Base-by-base conservation (phyloP, 306 rosid species). In the Trichosanthes cucumerina region DNA sequence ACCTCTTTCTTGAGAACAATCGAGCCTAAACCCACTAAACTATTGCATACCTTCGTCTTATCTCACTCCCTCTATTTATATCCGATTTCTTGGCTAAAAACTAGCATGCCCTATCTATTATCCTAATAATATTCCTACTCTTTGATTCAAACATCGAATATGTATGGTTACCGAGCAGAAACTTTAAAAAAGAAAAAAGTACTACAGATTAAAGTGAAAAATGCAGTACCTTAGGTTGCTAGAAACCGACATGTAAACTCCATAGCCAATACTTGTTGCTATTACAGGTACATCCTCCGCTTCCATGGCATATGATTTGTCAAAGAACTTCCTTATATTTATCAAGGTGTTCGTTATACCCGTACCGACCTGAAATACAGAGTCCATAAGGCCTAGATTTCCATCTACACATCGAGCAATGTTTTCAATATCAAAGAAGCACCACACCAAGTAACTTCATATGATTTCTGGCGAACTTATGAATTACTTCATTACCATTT, bases 211-310 rank as follows among this genome's bases (percentile, higher is more conserved):
- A 43, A 52, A 33, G 66, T 4, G 50, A 36, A 34, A 76, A 54
- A 4, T 28, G 24, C 34, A 47, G 80, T 89, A 95, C 99, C 99
- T 90, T 83, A 92, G 89, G 65, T 95, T 95, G 92, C 97, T 92
- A 23, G 99, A 95, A 83, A 95, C 85, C 31, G 97, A 91, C 97
- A 92, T 91, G 78, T 91, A 95, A 75, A 90, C 88, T 70, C 99
- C 97, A 85, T 92, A 95, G 58, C 92, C 97, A 62, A 76, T 90
- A 79, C 97, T 95, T 33, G 99, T 95, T 72, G 97, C 87, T 69
- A 92, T 28, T 65, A 92, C 78, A 66, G 98, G 98, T 74, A 95
- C 85, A 76, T 92, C 96, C 82, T 95, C 97, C 43, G 93, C 83
- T 88, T 91, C 96, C 41, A 79, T 93, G 1, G 81, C 89, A 77